Evolutionary conservation across 106 monocot species (phyloP).

Genomic region (Amphibolis antarctica): DNA sequence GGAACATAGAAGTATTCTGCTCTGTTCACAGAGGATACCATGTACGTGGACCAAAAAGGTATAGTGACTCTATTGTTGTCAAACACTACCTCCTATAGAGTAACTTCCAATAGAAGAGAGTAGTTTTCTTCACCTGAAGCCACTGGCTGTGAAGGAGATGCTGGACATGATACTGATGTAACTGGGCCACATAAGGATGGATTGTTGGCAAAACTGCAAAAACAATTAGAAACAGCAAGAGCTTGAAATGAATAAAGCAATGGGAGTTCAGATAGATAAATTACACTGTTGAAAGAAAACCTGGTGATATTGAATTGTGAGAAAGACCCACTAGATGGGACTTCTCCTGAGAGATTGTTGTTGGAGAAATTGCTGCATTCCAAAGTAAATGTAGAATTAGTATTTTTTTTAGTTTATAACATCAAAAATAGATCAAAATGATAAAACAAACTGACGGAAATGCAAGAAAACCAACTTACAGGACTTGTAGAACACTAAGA

Average conservation of each 20-base stretch:
- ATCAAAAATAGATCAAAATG: not conserved
- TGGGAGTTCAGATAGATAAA: not conserved
- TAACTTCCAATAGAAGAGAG: not conserved
- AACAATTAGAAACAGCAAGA: slow-evolving; percentile 4
- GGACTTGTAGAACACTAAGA: slow-evolving; percentile 29
- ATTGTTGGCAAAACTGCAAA: slow-evolving; percentile 62
- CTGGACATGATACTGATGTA: slow-evolving; percentile 41
- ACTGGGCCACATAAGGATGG: slow-evolving; percentile 49
- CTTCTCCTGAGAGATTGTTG: slow-evolving; percentile 34
- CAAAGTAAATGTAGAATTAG: not conserved
- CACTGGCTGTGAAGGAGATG: slow-evolving; percentile 9
- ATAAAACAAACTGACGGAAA: not conserved
- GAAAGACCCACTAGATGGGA: slow-evolving; percentile 39
- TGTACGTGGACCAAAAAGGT: too few species aligned
- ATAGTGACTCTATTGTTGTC: too few species aligned
- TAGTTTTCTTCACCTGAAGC: not conserved
- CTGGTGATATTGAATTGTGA: slow-evolving; percentile 33
- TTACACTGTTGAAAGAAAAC: slow-evolving; percentile 4
- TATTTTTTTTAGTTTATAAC: not conserved
- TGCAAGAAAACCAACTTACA: slow-evolving; percentile 25
- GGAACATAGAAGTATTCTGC: too few species aligned
- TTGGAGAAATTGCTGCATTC: slow-evolving; percentile 32
- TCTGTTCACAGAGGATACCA: not conserved
- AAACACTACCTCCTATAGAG: too few species aligned
- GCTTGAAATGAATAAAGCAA: not conserved